Evolutionary conservation across 2,329 filamentous ascomycete genomes (phyloP), one percentile per base, ranked within the genome.

Genomic region (Xylaria multiplex): DNA sequence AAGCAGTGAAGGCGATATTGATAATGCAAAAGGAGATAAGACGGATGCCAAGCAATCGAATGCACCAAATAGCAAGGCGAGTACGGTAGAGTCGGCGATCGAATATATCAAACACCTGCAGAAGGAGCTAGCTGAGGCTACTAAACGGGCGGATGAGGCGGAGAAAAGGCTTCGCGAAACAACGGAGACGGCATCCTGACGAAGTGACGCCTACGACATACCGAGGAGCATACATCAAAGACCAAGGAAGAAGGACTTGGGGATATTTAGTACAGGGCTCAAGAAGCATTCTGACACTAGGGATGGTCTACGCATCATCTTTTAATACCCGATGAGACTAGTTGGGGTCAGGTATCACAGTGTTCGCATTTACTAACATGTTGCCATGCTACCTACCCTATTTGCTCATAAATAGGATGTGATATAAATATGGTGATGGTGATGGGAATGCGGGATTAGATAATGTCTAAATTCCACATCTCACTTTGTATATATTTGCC

Each of bases 51-150:
- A 81, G 60, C 73, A 74, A 9, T 78, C 77, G 6, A 82, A 81
- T 65, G 85, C 88, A 59, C 88, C 91, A 37, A 93, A 90, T 74
- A 97, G 93, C 80, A 99, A 98, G 78, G 96, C 96, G 1, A 97
- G 92, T 72, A 97, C 96, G 0, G 96, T 99, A n/a, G 96, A 99
- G 79, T 90, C 92, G 80, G 96, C 96, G 1, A 98, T 98, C 73
- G 90, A 94, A 64, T 97, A 98, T 76, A 97, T 99, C 81, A 95
- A 93, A 79, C 86, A 90, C 66, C 80, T 99, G 67, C 90, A 96
- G 79, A 82, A 87, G 72, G 91, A 96, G 76, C 81, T 93, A 16
- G 86, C 84, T 2, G 86, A 88, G 40, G 89, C 89, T 24, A 89
- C 89, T 58, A 82, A 80, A 66, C 82, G 88, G 71, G 86, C 93